Evolutionary conservation across 2,329 filamentous ascomycete genomes (phyloP).

Genomic region (Colletotrichum sp.): DNA sequence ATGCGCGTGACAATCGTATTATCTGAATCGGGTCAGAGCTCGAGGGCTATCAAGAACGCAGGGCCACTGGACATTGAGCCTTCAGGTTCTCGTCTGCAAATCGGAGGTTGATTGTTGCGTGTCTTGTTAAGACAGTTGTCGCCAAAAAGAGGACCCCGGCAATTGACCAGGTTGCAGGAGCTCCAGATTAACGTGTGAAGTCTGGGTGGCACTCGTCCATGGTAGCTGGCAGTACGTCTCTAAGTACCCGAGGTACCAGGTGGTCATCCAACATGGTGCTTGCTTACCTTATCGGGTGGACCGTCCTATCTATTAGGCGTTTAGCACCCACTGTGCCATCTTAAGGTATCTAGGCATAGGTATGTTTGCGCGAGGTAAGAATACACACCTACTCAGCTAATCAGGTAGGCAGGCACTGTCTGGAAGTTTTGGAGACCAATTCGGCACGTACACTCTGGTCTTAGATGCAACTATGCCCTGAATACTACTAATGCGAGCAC

Average conservation of each 20-base stretch:
- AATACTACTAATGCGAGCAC: neutral
- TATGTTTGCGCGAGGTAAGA: neutral
- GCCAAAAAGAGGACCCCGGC: neutral
- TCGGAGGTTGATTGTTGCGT: neutral
- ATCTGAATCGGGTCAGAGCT: neutral
- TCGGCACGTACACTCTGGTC: neutral
- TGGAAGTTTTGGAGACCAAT: neutral
- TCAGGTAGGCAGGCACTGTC: neutral
- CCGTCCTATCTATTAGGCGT: neutral
- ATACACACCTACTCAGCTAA: neutral
- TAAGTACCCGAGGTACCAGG: neutral
- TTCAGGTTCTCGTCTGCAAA: neutral
- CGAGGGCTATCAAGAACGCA: neutral
- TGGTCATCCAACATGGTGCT: neutral
- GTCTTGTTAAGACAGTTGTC: slow-evolving; percentile 9
- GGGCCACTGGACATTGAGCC: neutral
- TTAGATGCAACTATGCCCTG: neutral
- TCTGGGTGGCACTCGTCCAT: neutral
- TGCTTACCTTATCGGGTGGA: neutral
- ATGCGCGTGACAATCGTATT: neutral
- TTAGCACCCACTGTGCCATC: too few species aligned
- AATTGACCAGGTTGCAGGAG: slow-evolving; percentile 21
- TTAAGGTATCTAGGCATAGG: too few species aligned
- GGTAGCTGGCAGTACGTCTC: neutral
- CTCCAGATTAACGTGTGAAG: neutral